Base-by-base conservation (phyloP, 257 asterid species). In the Verbascum thapsus region DNA sequence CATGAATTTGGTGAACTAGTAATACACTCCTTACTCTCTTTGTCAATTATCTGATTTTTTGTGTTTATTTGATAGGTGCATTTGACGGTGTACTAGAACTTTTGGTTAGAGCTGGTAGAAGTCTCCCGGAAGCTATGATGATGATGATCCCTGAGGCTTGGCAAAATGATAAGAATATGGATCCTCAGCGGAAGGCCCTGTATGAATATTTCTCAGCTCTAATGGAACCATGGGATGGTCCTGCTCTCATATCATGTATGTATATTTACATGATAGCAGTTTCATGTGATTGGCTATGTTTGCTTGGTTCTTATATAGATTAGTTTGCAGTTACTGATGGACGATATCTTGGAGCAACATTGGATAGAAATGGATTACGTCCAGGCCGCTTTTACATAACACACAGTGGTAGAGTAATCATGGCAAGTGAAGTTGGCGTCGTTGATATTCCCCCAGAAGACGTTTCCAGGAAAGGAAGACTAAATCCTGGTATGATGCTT, bases 381-480 rank as follows among this genome's bases (percentile, higher is more conserved):
- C 99, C 99, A 12, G 99, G 99, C 12, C 95, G 99, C 53, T 94
- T 94, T 82, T 94, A 94, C 58, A 53, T 90, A 45, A 94, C 99
- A 13, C 96, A 94, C 73, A 94, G 98, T 78, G 97, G 97, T 40
- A 84, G 99, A 65, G 99, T 94, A 58, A 75, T 94, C 47, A 94
- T 94, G 99, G 99, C 99, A 64, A 90, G 99, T 83, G 99, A 94
- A 85, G 99, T 94, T 71, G 99, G 99, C 42, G 99, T 94, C 37
- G 99, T 94, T 69, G 99, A 94, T 81, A 84, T 94, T 49, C 95
- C 99, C 53, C 92, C 97, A 9, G 97, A 85, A 74, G 99, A 94
- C 75, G 95, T 94, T 38, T 74, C 84, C 67, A 84, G 90, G 76
- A 94, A 94, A 77, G 99, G 99, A 67, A 85, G 99, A 75, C 96